Conservation (phyloP, 306 rosid species). For the Lathyrus aphaca region DNA sequence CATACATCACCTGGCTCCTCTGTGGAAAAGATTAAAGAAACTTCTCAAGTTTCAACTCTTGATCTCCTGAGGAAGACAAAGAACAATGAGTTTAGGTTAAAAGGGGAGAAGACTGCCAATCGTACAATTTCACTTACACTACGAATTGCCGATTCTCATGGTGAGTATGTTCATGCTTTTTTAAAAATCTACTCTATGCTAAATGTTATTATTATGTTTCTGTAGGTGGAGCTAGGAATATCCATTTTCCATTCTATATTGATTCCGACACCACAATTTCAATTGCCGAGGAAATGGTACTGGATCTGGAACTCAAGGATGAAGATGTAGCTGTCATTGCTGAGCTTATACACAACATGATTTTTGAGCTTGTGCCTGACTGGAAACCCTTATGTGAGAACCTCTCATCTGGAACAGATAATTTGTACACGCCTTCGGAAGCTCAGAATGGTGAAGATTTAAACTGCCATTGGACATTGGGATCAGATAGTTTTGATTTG, state of each 20-base stretch:
- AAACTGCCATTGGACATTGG: slow-evolving; percentile 43
- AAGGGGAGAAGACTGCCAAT: slow-evolving; percentile 60
- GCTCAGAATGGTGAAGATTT: slow-evolving; percentile 38
- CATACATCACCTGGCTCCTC: slow-evolving; percentile 49
- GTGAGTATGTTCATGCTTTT: slow-evolving; percentile 47
- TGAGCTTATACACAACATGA: slow-evolving; percentile 65
- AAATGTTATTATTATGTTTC: slow-evolving; percentile 29
- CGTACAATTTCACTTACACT: slow-evolving; percentile 55
- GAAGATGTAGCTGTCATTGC: slow-evolving; percentile 68
- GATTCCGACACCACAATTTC: slow-evolving; percentile 74
- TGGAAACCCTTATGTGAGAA: slow-evolving; percentile 54
- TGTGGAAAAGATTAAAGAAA: slow-evolving; percentile 39
- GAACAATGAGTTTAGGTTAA: slow-evolving; percentile 62
- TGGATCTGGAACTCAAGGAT: slow-evolving; percentile 62
- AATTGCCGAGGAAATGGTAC: slow-evolving; percentile 94
- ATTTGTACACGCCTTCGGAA: slow-evolving; percentile 36
- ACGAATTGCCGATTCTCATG: slow-evolving; percentile 61
- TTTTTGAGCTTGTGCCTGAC: slow-evolving; percentile 57
- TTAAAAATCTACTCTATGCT: slow-evolving; percentile 6
- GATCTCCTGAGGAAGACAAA: slow-evolving; percentile 52
- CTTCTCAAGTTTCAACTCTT: slow-evolving; percentile 44
- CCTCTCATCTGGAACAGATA: slow-evolving; percentile 42
- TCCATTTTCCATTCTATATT: slow-evolving; percentile 77
- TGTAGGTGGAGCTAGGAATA: slow-evolving; percentile 74
- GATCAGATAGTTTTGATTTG: slow-evolving; percentile 28